Evolutionary conservation across 2,329 filamentous ascomycete genomes (phyloP).

Genomic region (Aureobasidium sp.): DNA sequence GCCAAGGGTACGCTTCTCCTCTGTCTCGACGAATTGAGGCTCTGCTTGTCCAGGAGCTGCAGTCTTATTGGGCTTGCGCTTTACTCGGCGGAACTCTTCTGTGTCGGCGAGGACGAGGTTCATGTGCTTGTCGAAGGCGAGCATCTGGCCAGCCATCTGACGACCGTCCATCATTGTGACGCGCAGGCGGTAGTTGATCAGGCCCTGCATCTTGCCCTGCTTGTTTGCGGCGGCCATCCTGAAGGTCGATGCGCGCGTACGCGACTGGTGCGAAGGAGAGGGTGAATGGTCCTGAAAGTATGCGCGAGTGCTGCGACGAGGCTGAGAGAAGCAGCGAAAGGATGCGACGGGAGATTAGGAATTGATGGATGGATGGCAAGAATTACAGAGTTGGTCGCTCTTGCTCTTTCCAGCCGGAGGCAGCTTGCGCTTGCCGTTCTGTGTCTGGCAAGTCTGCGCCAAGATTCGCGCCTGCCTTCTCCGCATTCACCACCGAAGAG

Average conservation of each 20-base stretch:
- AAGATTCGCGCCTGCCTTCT: slow-evolving; percentile 5
- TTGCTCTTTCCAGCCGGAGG: not conserved
- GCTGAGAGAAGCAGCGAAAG: not conserved
- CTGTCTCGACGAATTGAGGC: slow-evolving; percentile 68
- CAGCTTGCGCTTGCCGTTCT: slow-evolving; percentile 8
- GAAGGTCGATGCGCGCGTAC: slow-evolving; percentile 18
- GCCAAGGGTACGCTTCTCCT: slow-evolving; percentile 96
- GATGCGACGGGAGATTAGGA: not conserved
- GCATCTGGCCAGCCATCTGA: slow-evolving; percentile 96
- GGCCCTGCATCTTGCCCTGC: slow-evolving; percentile 92
- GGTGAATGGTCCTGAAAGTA: not conserved
- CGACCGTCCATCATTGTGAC: slow-evolving; percentile 91
- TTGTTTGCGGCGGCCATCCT: slow-evolving; percentile 61
- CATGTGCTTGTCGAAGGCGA: slow-evolving; percentile 99
- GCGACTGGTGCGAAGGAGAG: slow-evolving; percentile 8
- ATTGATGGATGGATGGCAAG: not conserved
- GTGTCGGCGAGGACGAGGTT: slow-evolving; percentile 98
- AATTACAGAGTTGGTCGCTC: not conserved
- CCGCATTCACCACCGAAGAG: slow-evolving; percentile 1
- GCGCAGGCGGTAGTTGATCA: slow-evolving; percentile 99
- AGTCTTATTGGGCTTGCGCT: slow-evolving; percentile 72
- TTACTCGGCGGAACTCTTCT: slow-evolving; percentile 91
- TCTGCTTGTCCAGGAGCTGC: slow-evolving; percentile 57
- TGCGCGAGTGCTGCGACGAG: not conserved
- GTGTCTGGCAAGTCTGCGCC: not conserved